phyloP scores from a whole-genome alignment of 2,329 filamentous ascomycete species.

The Colletotrichum sublineola region DNA sequence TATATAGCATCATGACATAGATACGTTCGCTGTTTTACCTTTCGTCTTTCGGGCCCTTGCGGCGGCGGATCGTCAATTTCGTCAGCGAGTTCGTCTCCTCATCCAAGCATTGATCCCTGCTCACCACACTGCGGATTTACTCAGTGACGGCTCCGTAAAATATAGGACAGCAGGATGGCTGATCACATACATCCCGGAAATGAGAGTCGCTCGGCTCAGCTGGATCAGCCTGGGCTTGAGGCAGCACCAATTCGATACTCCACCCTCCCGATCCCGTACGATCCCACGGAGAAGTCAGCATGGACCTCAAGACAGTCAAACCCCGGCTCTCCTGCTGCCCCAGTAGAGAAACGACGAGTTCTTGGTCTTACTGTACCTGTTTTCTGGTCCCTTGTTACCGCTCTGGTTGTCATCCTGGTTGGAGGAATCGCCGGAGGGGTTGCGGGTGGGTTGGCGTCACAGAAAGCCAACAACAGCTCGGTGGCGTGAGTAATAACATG shows the following conservation, averaged over 20 bases:
- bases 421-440: slow-evolving; percentile 43
- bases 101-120: not conserved
- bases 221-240: slow-evolving; percentile 25
- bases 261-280: slow-evolving; percentile 18
- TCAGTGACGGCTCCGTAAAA: not conserved
- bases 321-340: not conserved
- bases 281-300: not conserved
- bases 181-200: not conserved
- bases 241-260: slow-evolving; percentile 10
- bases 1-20: not conserved
- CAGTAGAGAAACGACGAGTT: slow-evolving; percentile 22
- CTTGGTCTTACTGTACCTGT: slow-evolving; percentile 42
- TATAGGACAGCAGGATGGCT: not conserved
- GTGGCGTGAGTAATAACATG: not conserved
- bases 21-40: not conserved
- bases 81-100: not conserved
- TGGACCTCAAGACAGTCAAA: not conserved
- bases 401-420: slow-evolving; percentile 40
- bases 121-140: not conserved
- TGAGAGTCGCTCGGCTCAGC: not conserved
- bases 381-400: slow-evolving; percentile 43
- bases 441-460: slow-evolving; percentile 42
- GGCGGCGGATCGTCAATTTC: not conserved
- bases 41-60: not conserved
- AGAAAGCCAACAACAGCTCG: slow-evolving; percentile 21